phyloP scores from a whole-genome alignment of 2,329 filamentous ascomycete genomes.

The Colletotrichum trifolii region DNA sequence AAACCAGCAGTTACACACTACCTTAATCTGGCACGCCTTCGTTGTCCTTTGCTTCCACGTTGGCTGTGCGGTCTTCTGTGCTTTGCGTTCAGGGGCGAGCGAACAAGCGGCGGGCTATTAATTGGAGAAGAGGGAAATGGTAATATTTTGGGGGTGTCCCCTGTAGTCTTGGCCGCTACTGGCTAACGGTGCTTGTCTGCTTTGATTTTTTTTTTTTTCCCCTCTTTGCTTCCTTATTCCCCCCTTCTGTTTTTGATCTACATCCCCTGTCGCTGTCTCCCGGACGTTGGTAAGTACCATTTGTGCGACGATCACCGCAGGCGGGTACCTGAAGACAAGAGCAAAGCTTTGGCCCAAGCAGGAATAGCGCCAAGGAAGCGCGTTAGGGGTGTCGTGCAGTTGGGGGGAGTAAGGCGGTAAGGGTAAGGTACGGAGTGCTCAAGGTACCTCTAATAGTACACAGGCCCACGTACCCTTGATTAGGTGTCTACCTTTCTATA shows the following conservation, averaged over 20 bases:
- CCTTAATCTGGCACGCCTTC: neutral
- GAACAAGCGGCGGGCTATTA: conserved; percentile 32
- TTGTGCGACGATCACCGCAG: conserved; percentile 34
- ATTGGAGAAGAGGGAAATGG: conserved; percentile 36
- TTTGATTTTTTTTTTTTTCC: conserved; percentile 13
- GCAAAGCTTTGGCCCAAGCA: conserved; percentile 17
- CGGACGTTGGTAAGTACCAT: conserved; percentile 25
- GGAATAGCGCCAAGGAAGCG: conserved; percentile 32
- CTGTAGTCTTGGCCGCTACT: conserved; percentile 31
- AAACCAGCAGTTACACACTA: neutral
- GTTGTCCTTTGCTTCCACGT: too few relatives aligned
- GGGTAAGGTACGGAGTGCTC: too few relatives aligned
- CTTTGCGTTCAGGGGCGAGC: conserved; percentile 32
- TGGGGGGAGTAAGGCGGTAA: conserved; percentile 11
- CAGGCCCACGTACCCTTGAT: too few relatives aligned
- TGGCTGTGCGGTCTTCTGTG: too few relatives aligned
- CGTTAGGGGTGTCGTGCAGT: conserved; percentile 28
- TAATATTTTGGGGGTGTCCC: conserved; percentile 28
- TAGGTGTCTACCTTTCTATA: too few relatives aligned
- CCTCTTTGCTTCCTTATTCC: conserved; percentile 9
- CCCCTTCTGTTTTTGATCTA: conserved; percentile 14
- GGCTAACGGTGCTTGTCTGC: conserved; percentile 14
- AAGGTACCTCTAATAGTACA: too few relatives aligned
- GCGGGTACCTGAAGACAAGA: conserved; percentile 32
- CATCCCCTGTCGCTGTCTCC: conserved; percentile 17